These are phyloP conservation scores for Alternaria sp. DNA, from an alignment of 2,329 filamentous ascomycete genomes.

Conservation along the genomic window DNA sequence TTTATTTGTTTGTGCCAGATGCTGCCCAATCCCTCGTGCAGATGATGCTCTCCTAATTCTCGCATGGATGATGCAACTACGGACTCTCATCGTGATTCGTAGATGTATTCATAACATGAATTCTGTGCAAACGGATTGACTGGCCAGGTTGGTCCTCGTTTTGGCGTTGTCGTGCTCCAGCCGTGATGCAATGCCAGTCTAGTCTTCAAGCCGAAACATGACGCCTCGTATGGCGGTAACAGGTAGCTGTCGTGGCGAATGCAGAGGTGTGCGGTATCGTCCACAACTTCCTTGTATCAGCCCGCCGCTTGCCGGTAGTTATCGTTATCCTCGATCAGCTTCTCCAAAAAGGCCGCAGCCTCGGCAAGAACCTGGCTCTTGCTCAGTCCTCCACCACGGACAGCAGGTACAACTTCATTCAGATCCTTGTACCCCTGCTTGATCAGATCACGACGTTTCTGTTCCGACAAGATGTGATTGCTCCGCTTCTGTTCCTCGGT, in stretches of 20 bases:
- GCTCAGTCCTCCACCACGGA: conserved; percentile 78
- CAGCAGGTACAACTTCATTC: conserved; percentile 76
- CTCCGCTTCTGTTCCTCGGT: conserved; percentile 81
- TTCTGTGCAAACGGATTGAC: too few species aligned
- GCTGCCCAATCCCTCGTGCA: not conserved
- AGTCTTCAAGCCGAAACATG: too few species aligned
- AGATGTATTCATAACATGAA: not conserved
- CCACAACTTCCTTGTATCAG: not conserved
- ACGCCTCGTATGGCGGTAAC: not conserved
- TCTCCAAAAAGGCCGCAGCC: conserved; percentile 79
- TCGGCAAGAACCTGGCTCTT: conserved; percentile 82
- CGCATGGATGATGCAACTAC: not conserved
- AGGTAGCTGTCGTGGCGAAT: not conserved
- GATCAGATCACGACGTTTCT: conserved; percentile 83
- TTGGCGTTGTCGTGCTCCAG: too few species aligned
- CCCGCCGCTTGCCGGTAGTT: conserved; percentile 20
- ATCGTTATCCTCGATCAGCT: conserved; percentile 72
- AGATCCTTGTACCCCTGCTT: conserved; percentile 84
- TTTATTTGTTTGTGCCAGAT: not conserved
- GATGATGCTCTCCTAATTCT: not conserved
- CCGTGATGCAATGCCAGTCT: too few species aligned
- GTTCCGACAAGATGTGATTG: conserved; percentile 87
- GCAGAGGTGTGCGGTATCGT: not conserved
- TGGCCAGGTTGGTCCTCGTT: too few species aligned
- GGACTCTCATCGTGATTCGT: not conserved